These are phyloP conservation scores for Globisporangium spinosum DNA, from an alignment of 352 stramenopile genomes.

Conservation along the genomic window DNA sequence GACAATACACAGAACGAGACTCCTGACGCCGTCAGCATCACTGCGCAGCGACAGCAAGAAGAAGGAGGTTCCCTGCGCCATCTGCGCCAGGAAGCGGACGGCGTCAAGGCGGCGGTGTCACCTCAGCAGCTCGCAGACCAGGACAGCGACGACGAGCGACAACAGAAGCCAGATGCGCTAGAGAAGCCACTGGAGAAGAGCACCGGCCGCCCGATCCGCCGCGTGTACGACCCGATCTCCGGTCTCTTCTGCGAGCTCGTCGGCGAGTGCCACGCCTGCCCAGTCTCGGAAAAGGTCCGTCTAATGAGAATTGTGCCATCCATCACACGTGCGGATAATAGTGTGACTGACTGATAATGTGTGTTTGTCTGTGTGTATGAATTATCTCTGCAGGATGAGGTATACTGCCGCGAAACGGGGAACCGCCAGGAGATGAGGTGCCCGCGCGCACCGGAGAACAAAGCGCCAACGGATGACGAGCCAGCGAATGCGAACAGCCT, in stretches of 20 bases:
- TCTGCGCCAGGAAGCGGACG: background rate
- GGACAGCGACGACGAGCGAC: background rate
- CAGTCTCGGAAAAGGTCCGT: constrained; percentile 40
- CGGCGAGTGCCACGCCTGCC: constrained; percentile 52
- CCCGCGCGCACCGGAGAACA: constrained; percentile 21
- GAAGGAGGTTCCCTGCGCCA: background rate
- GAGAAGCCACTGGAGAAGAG: constrained; percentile 25
- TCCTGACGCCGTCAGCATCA: background rate
- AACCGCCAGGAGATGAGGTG: constrained; percentile 70
- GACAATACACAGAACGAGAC: background rate
- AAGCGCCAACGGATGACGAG: constrained; percentile 20
- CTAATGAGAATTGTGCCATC: background rate
- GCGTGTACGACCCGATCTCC: constrained; percentile 60
- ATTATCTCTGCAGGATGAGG: constrained; percentile 31
- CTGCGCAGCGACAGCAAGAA: background rate
- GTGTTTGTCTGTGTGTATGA: background rate
- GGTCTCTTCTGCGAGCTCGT: constrained; percentile 56
- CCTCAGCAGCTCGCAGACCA: background rate
- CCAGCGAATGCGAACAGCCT: constrained; percentile 4
- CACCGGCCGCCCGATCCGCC: constrained; percentile 29
- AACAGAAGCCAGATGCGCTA: background rate
- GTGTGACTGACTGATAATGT: background rate
- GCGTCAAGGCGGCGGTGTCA: background rate
- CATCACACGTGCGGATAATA: background rate
- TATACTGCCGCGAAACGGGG: constrained; percentile 61